Evolutionary conservation across 768 basidiomycete species (phyloP).

Genomic region (Phanerochaete sordida): DNA sequence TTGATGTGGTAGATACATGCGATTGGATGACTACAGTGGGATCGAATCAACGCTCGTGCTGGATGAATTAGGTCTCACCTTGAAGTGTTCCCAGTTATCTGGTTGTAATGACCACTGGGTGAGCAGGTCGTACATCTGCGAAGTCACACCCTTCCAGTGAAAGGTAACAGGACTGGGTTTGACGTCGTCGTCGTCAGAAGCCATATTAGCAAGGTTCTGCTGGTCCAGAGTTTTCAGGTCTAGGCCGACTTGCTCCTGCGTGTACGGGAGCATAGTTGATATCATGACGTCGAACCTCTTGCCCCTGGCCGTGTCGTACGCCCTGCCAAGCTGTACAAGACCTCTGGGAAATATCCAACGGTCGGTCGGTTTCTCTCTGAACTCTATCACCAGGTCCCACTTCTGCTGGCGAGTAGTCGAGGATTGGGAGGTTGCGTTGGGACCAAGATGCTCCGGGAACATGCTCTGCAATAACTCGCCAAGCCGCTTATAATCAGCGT

Average conservation of each 20-base stretch:
- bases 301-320: conserved; percentile 2
- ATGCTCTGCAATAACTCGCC: neutral
- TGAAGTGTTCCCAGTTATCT: neutral
- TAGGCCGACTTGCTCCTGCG: neutral
- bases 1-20: conserved; percentile 54
- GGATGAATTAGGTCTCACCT: neutral
- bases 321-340: conserved; percentile 46
- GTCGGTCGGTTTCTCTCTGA: conserved; percentile 57
- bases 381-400: conserved; percentile 75
- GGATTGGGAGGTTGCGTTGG: conserved; percentile 11
- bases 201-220: neutral
- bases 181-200: neutral
- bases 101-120: neutral
- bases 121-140: neutral
- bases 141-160: neutral
- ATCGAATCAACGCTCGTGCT: neutral
- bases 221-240: neutral
- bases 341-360: conserved; percentile 70
- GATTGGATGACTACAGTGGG: neutral
- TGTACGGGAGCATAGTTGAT: conserved; percentile 2
- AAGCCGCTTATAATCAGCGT: neutral
- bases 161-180: neutral
- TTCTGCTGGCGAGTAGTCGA: conserved; percentile 34
- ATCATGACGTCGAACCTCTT: conserved; percentile 12
- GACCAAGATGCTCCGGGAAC: neutral